Percentiles rank a stretch among this genome's conserved stretches.
phyloP scores from a whole-genome alignment of 2,329 filamentous ascomycete species.

The Pestalotiopsis fici region DNA sequence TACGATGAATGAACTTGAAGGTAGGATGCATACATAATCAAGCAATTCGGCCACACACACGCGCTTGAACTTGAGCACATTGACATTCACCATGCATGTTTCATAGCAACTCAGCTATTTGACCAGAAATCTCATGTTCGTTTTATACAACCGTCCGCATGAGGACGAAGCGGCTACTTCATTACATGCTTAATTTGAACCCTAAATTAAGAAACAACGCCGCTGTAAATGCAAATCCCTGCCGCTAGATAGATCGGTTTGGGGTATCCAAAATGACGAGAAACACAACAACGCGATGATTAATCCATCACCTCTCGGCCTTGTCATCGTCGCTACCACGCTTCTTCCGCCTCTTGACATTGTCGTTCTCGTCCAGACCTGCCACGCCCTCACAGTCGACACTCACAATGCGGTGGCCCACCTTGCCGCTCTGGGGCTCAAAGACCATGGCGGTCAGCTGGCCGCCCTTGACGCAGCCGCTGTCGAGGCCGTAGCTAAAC shows the following conservation, averaged over 20 bases:
- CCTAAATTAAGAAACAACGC: background rate
- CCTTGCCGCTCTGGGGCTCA: constrained; percentile 43
- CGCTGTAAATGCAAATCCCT: background rate
- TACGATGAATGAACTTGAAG: too few species aligned
- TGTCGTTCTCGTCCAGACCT: background rate
- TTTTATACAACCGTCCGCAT: background rate
- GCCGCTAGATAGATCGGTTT: background rate
- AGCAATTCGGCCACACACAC: too few species aligned
- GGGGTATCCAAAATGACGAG: background rate
- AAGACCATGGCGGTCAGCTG: constrained; percentile 78
- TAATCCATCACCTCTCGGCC: background rate
- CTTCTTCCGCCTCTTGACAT: constrained; percentile 7
- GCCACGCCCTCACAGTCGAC: constrained; percentile 14
- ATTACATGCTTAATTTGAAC: background rate
- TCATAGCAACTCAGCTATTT: background rate
- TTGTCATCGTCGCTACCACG: background rate
- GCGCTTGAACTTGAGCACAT: too few species aligned
- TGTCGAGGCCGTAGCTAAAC: constrained; percentile 85
- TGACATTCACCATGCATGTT: too few species aligned
- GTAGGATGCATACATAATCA: too few species aligned
- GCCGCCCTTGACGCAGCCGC: constrained; percentile 76
- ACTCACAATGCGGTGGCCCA: constrained; percentile 21
- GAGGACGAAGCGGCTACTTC: background rate
- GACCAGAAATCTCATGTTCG: background rate
- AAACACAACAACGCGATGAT: background rate